phyloP scores from a whole-genome alignment of 768 basidiomycete species.

The Leucocoprinus sp. region DNA sequence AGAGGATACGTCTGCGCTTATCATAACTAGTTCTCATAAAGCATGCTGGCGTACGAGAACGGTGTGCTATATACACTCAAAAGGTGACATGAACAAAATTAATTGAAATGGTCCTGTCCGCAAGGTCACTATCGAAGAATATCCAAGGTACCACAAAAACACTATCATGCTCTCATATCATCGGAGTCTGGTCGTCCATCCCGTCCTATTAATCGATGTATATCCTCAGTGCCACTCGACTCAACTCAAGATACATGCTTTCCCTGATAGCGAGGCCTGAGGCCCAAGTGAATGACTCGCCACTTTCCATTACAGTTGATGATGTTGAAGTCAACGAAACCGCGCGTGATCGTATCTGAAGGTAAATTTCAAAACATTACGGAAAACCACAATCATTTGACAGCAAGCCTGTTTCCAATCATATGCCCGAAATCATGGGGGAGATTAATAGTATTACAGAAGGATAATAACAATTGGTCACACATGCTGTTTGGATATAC shows the following conservation, averaged over 20 bases:
- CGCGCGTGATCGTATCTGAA: constrained; percentile 48
- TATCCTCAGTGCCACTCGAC: constrained; percentile 15
- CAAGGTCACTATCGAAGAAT: constrained; percentile 43
- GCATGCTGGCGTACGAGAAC: constrained; percentile 55
- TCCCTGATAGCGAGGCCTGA: constrained; percentile 64
- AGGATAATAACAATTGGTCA: constrained; percentile 72
- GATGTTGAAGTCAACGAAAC: constrained; percentile 50
- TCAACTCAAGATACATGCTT: constrained; percentile 63
- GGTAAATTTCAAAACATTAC: constrained; percentile 55
- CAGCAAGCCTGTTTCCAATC: constrained; percentile 78
- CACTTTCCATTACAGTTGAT: constrained; percentile 64
- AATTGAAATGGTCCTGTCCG: constrained; percentile 17
- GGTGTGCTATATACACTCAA: constrained; percentile 44
- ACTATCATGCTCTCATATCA: constrained; percentile 57
- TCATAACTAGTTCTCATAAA: constrained; percentile 64
- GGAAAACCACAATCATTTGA: constrained; percentile 41
- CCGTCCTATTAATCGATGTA: too few species aligned
- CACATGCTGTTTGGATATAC: constrained; percentile 60
- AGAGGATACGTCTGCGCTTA: constrained; percentile 73
- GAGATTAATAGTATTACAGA: constrained; percentile 45
- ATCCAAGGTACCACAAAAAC: constrained; percentile 22
- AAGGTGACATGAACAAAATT: constrained; percentile 35
- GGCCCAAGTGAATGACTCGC: constrained; percentile 68
- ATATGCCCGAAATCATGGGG: constrained; percentile 52
- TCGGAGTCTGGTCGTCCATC: constrained; percentile 79